Evolutionary conservation across 2,329 filamentous ascomycete species (phyloP), one percentile per base, ranked within the genome.

Genomic region (Aspergillus sp.): DNA sequence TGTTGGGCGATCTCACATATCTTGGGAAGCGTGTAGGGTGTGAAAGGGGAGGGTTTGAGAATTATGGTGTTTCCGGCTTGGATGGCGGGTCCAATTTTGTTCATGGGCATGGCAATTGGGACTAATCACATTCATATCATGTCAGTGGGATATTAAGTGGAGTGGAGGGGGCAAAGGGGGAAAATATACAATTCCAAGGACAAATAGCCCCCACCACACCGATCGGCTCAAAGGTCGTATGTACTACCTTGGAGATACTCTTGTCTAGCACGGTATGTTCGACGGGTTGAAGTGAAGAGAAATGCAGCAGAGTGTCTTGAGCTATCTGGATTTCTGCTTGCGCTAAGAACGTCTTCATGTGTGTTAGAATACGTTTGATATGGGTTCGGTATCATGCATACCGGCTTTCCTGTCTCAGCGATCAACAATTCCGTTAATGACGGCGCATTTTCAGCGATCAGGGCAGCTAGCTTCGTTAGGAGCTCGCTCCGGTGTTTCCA

Each of bases 321-420:
- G 39, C 15, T 6, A 42, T 42, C 15, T 42, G 15, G n/a, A 42
- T n/a, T n/a, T 42, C 7, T 8, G 39, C 39, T 42, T 23, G 23
- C 23, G 13, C 15, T 5, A 17, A n/a, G 39, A n/a, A n/a, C 39
- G 2, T 15, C 39, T 42, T 5, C 15, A n/a, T 42, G 7, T n/a
- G 15, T 42, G 10, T 42, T 13, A 39, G 15, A 39, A 11, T 8
- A 38, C 8, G 7, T 11, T 39, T 39, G 10, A 39, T 11, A 11
- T 15, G 3, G 11, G 36, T 39, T 39, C 15, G 36, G 36, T 39
- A 39, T 39, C 27, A n/a, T 19, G 21, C 32, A 25, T n/a, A 54
- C 51, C 8, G 42, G 42, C 13, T 49, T 57, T 7, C 55, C 55
- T 21, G 49, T 47, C 55, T 59, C 57, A 2, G 8, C 27, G 2